Percentiles rank a stretch among this genome's conserved stretches.
Evolutionary conservation across 768 basidiomycete genomes (phyloP).

Genomic region (Lentinula guzmanii): DNA sequence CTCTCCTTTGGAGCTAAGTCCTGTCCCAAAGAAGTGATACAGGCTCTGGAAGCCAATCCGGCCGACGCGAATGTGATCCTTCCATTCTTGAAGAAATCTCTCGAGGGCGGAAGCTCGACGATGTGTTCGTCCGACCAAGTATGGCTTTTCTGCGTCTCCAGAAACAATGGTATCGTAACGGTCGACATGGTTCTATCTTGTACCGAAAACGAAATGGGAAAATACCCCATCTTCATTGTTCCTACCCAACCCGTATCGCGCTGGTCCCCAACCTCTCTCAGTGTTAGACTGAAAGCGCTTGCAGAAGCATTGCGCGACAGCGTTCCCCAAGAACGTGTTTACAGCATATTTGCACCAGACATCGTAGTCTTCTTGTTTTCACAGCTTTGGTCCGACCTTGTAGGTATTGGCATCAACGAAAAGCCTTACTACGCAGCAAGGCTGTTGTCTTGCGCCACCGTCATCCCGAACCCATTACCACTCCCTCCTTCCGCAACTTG

Average conservation of each 20-base stretch:
- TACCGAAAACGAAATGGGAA: conserved; percentile 47
- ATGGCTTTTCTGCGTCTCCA: conserved; percentile 28
- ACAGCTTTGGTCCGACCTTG: conserved; percentile 5
- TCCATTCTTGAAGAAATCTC: conserved; percentile 11
- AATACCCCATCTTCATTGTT: conserved; percentile 65
- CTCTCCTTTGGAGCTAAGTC: background rate
- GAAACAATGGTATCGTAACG: conserved; percentile 2
- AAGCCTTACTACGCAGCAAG: background rate
- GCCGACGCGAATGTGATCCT: conserved; percentile 22
- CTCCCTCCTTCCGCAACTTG: background rate
- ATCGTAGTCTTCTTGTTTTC: conserved; percentile 24
- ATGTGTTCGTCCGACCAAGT: conserved; percentile 13
- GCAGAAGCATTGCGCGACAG: conserved; percentile 22
- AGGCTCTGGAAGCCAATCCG: conserved; percentile 13
- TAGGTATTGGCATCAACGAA: background rate
- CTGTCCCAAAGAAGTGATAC: background rate
- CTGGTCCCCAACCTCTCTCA: conserved; percentile 28
- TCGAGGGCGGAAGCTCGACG: conserved; percentile 6
- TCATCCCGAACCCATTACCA: background rate
- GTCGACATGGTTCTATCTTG: conserved; percentile 56
- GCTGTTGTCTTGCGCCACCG: conserved; percentile 1
- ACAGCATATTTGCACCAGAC: conserved; percentile 60
- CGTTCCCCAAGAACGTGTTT: conserved; percentile 41
- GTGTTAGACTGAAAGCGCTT: conserved; percentile 38
- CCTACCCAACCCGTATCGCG: conserved; percentile 32